Evolutionary conservation across 2,329 filamentous ascomycete genomes (phyloP), one percentile per base, ranked within the genome.

Genomic region (Fusarium piperis): DNA sequence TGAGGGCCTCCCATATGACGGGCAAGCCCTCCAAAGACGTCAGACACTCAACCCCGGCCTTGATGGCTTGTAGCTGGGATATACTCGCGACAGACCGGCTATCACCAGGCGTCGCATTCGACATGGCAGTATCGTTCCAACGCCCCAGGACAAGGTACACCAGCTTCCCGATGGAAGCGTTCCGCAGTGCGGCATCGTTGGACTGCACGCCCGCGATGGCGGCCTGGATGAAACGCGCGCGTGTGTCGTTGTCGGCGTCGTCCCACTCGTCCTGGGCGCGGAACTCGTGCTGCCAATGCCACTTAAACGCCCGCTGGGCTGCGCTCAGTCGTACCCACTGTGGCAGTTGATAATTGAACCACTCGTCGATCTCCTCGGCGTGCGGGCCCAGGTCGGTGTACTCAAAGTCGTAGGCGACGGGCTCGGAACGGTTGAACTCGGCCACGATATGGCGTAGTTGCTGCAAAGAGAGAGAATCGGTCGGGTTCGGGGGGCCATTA

Each of bases 301-400:
- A 89, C 71, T 94, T 89, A 78, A 97, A 98, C 3, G 91, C 90
- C 38, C 90, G 86, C 77, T 93, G 93, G 20, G 93, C 91, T 59
- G 91, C 89, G 59, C 93, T 88, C 55, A 98, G 85, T 76, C 95
- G 91, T 52, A 92, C 88, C 83, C 93, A 93, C 79, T 98, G 95
- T 81, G 93, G 93, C 69, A 94, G 91, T 75, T 93, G 92, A 82
- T 98, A 98, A 59, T 92, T 91, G 81, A 99, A 99, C 96, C 96
- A 99, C 83, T 99, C 96, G 79, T 98, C 94, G 53, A 99, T 87
- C 84, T 99, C 96, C 71, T 96, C 94, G 18, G 93, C 90, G 75
- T 97, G 92, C 1, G 90, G 85, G 23, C 91, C 91, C 62, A 88
- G 88, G 80, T 95, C 93, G 28, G 88, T 84, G 82, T 95, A 95